Conservation (phyloP, 495 filamentous ascomycete genomes). For the Amorphotheca resinae region DNA sequence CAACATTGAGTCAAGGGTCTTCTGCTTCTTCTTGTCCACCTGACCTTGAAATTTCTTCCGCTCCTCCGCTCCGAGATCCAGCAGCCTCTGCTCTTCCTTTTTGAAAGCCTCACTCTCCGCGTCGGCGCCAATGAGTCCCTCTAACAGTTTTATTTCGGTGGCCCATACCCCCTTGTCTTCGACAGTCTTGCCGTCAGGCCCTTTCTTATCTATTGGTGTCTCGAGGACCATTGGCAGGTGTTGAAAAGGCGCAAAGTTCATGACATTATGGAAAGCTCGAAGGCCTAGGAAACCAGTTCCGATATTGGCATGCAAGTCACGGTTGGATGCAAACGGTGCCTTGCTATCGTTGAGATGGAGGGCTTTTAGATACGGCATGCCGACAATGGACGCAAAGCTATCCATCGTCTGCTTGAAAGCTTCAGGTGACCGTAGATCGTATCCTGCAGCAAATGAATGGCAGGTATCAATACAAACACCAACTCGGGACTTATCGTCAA, state of each 20-base stretch:
- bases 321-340: conserved; percentile 61
- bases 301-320: conserved; percentile 89
- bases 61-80: conserved; percentile 55
- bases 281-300: conserved; percentile 86
- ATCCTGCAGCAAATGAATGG: conserved; percentile 85
- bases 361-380: conserved; percentile 65
- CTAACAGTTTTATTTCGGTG: conserved; percentile 76
- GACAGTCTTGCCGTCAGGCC: conserved; percentile 38
- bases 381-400: conserved; percentile 70
- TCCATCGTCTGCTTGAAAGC: conserved; percentile 61
- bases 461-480: conserved; percentile 96
- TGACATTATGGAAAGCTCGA: conserved; percentile 76
- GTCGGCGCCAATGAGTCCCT: conserved; percentile 76
- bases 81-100: conserved; percentile 46
- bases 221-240: conserved; percentile 85
- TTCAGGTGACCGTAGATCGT: conserved; percentile 67
- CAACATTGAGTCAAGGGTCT: conserved; percentile 24
- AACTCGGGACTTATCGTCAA: conserved; percentile 74
- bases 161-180: conserved; percentile 73
- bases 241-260: conserved; percentile 70
- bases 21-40: conserved; percentile 56
- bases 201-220: conserved; percentile 71
- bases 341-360: conserved; percentile 93
- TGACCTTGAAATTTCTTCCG: conserved; percentile 63
- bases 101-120: conserved; percentile 55